phyloP scores from a whole-genome alignment of 1,139 yeast species.

The Blastobotrys ciferrii region DNA sequence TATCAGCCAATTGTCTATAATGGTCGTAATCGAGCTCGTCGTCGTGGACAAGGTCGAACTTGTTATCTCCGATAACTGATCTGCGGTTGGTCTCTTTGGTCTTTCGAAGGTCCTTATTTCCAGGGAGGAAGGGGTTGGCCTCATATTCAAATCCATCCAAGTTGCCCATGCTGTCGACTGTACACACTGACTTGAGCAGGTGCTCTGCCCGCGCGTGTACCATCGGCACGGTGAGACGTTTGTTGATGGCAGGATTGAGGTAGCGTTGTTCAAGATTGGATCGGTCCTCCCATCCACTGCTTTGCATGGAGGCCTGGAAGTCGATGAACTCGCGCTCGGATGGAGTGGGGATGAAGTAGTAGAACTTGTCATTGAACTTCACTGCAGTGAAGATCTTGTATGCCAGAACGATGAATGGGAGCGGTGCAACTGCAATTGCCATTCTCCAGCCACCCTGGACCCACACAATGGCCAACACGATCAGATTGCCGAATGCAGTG shows the following conservation, averaged over 20 bases:
- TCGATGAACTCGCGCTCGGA: constrained; percentile 27
- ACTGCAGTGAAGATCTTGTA: constrained; percentile 32
- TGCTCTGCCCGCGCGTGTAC: constrained; percentile 34
- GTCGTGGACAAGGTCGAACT: constrained; percentile 33
- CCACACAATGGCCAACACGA: constrained; percentile 41
- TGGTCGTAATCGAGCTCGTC: constrained; percentile 32
- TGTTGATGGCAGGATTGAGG: constrained; percentile 35
- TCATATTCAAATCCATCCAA: constrained; percentile 18
- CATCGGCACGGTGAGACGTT: constrained; percentile 36
- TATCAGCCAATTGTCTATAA: constrained; percentile 13
- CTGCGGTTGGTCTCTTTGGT: constrained; percentile 11
- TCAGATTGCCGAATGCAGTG: constrained; percentile 38
- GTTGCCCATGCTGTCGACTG: constrained; percentile 16
- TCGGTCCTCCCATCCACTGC: constrained; percentile 13
- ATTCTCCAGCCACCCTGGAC: constrained; percentile 39
- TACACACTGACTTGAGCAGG: constrained; percentile 26
- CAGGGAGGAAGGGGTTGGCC: constrained; percentile 19
- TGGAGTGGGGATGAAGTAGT: constrained; percentile 33
- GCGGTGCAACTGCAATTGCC: constrained; percentile 38
- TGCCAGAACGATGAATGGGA: constrained; percentile 31
- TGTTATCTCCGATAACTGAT: constrained; percentile 17
- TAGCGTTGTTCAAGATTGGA: constrained; percentile 30
- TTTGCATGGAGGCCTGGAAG: constrained; percentile 16
- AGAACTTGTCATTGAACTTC: constrained; percentile 30
- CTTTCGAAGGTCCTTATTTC: constrained; percentile 7